phyloP scores from a whole-genome alignment of 179 eudicot genomes.

The Patellifolia procumbens region DNA sequence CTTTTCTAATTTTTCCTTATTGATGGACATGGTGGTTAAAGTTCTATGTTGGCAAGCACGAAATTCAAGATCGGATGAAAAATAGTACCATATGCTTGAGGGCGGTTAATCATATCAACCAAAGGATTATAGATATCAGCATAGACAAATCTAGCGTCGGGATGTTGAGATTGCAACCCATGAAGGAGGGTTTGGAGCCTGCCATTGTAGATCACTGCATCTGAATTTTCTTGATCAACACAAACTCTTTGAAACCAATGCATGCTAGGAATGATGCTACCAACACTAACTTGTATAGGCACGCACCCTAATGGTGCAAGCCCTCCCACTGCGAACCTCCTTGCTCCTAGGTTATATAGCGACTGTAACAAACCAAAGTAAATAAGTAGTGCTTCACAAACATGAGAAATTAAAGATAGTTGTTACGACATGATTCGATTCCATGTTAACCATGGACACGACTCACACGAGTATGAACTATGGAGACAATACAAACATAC shows the following conservation, averaged over 20 bases:
- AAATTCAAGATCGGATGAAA: neutral
- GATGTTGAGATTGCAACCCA: conserved; percentile 15
- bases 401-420: no score
- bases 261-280: conserved; percentile 21
- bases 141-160: conserved; percentile 19
- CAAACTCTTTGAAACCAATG: conserved; percentile 31
- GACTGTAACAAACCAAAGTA: conserved; percentile 18
- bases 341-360: conserved; percentile 29
- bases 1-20: no score
- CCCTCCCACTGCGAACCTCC: conserved; percentile 29
- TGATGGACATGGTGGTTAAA: no score
- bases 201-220: conserved; percentile 19
- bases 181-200: conserved; percentile 27
- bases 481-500: no score
- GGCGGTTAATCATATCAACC: conserved; percentile 29
- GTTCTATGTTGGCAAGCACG: no score
- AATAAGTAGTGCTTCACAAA: neutral
- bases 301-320: conserved; percentile 37
- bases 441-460: no score
- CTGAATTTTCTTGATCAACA: conserved; percentile 29
- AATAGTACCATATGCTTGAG: conserved; percentile 26
- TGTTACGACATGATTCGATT: no score
- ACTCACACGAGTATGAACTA: no score
- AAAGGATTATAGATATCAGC: conserved; percentile 32
- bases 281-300: conserved; percentile 34